These are phyloP conservation scores for Sporobolomyces phaffii DNA, from an alignment of 768 basidiomycete genomes.

Conservation along the genomic window DNA sequence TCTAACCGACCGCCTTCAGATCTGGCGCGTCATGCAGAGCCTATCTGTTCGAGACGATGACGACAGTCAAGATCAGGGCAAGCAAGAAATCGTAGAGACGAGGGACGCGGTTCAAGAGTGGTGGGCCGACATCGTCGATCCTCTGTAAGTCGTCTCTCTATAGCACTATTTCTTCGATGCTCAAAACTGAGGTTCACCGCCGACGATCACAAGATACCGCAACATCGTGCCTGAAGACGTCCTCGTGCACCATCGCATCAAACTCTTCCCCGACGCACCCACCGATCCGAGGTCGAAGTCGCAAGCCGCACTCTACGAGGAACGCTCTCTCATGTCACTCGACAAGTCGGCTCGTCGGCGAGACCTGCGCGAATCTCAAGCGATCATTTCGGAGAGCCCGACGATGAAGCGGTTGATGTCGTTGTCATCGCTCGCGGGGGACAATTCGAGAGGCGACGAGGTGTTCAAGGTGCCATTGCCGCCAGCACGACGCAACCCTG, in stretches of 20 bases:
- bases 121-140: slow-evolving; percentile 35
- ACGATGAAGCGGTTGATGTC: slow-evolving; percentile 37
- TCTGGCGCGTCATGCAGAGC: slow-evolving; percentile 35
- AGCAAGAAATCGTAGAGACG: neutral
- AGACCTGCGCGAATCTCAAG: slow-evolving; percentile 1
- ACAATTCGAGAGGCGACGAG: neutral
- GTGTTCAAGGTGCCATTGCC: slow-evolving; percentile 30
- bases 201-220: slow-evolving; percentile 13
- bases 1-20: slow-evolving; percentile 33
- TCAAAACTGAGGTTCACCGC: no score
- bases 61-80: neutral
- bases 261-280: slow-evolving; percentile 32
- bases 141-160: slow-evolving; percentile 28
- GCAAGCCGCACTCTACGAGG: slow-evolving; percentile 28
- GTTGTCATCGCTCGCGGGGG: neutral
- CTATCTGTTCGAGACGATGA: slow-evolving; percentile 7
- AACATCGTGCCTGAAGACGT: neutral
- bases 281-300: slow-evolving; percentile 2
- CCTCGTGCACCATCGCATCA: slow-evolving; percentile 30
- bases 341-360: slow-evolving; percentile 25
- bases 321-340: slow-evolving; percentile 36
- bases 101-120: slow-evolving; percentile 29
- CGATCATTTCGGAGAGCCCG: slow-evolving; percentile 31
- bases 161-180: neutral
- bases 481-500: neutral